phyloP scores from a whole-genome alignment of 2,329 filamentous ascomycete genomes.

The Ophiostoma sp. region DNA sequence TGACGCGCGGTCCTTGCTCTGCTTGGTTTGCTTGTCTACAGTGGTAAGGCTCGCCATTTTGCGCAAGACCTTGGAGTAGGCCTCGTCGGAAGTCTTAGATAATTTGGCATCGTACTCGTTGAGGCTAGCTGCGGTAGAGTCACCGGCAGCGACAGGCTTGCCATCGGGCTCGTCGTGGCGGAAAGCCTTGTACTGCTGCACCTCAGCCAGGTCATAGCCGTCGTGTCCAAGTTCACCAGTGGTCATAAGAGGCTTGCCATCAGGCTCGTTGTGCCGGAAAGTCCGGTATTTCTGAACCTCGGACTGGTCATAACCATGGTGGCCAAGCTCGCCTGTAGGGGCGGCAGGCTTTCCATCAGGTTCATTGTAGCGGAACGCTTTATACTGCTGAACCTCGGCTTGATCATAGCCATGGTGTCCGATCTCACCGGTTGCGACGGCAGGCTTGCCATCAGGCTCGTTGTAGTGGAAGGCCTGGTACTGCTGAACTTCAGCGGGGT shows the following conservation, averaged over 20 bases:
- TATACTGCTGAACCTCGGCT: slow-evolving; percentile 26
- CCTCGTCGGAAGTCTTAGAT: slow-evolving; percentile 29
- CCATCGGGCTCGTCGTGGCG: slow-evolving; percentile 34
- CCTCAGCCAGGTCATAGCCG: slow-evolving; percentile 22
- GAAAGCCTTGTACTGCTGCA: slow-evolving; percentile 29
- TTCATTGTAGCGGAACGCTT: slow-evolving; percentile 26
- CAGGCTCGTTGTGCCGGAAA: slow-evolving; percentile 34
- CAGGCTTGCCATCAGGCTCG: slow-evolving; percentile 29
- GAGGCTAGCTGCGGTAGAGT: slow-evolving; percentile 35
- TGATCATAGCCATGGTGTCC: slow-evolving; percentile 21
- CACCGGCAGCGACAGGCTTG: slow-evolving; percentile 27
- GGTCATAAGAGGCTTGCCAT: slow-evolving; percentile 29
- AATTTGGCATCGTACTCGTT: slow-evolving; percentile 35
- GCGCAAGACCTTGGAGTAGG: slow-evolving; percentile 29
- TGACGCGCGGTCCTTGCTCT: slow-evolving; percentile 21
- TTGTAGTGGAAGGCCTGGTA: slow-evolving; percentile 32
- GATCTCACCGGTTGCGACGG: slow-evolving; percentile 28
- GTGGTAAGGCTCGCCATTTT: slow-evolving; percentile 22
- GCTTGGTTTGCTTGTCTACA: slow-evolving; percentile 20
- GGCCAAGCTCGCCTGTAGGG: slow-evolving; percentile 28
- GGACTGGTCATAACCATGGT: slow-evolving; percentile 22
- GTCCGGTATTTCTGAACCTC: slow-evolving; percentile 30
- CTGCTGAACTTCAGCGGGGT: slow-evolving; percentile 22
- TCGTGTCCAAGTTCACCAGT: slow-evolving; percentile 25
- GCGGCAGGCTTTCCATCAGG: slow-evolving; percentile 29